Conservation (phyloP, 345 rosid species). For the Murraya paniculata region DNA sequence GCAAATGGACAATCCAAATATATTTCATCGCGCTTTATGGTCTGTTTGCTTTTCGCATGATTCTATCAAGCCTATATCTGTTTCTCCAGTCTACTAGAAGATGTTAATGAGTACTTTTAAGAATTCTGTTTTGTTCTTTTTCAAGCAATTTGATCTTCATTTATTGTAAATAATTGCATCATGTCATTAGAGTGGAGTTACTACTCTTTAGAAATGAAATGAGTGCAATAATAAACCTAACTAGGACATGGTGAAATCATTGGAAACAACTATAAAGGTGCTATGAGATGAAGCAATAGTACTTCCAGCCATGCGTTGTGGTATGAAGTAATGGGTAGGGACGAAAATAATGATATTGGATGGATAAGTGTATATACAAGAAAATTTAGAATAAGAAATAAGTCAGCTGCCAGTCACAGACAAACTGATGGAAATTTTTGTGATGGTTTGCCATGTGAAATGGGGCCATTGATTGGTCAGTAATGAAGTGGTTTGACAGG, state of each 20-base stretch:
- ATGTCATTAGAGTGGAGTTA: not conserved
- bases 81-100: not conserved
- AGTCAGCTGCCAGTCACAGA: not conserved
- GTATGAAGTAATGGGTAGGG: not conserved
- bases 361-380: not conserved
- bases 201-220: not conserved
- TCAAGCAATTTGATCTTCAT: not conserved
- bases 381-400: not conserved
- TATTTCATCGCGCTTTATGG: slow-evolving; percentile 52
- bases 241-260: not conserved
- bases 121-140: not conserved
- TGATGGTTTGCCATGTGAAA: not conserved
- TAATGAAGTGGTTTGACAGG: not conserved
- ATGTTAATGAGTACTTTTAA: not conserved
- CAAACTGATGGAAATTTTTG: not conserved
- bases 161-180: not conserved
- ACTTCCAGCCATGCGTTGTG: not conserved
- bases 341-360: not conserved
- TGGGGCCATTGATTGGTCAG: not conserved
- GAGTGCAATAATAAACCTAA: not conserved
- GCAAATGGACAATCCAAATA: slow-evolving; percentile 43
- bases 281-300: not conserved
- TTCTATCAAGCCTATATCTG: not conserved
- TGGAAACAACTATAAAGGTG: not conserved
- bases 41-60: slow-evolving; percentile 25